phyloP scores from a whole-genome alignment of 2,329 filamentous ascomycete genomes.

The Metarhizium anisopliae region DNA sequence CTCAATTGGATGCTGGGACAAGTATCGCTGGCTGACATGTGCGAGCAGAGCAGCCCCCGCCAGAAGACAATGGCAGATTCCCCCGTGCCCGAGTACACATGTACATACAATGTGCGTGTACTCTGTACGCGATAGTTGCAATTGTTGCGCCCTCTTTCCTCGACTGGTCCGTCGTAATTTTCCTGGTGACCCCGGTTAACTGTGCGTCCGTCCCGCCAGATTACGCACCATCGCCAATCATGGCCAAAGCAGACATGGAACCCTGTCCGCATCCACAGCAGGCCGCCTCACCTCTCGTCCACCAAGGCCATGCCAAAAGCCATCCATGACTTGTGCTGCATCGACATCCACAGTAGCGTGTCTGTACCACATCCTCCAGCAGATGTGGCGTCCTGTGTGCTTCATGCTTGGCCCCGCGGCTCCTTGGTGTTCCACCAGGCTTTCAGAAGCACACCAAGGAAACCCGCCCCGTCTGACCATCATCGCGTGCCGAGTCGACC shows the following conservation, averaged over 20 bases:
- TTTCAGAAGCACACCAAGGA: not conserved
- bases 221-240: not conserved
- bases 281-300: not conserved
- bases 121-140: no score
- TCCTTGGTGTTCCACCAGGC: not conserved
- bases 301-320: not conserved
- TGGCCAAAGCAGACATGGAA: not conserved
- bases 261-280: not conserved
- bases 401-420: not conserved
- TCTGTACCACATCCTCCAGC: not conserved
- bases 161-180: not conserved
- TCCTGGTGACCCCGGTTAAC: not conserved
- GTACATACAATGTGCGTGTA: no score
- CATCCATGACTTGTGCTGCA: not conserved
- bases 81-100: no score
- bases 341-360: not conserved
- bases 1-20: no score
- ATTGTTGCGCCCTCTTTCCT: not conserved
- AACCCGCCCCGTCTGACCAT: not conserved
- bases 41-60: no score
- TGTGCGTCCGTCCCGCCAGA: not conserved
- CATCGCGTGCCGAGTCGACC: not conserved
- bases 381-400: not conserved
- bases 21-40: no score
- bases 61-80: no score